Conservation (phyloP, 2,329 filamentous ascomycete genomes). For the Aspergillus piperis region DNA sequence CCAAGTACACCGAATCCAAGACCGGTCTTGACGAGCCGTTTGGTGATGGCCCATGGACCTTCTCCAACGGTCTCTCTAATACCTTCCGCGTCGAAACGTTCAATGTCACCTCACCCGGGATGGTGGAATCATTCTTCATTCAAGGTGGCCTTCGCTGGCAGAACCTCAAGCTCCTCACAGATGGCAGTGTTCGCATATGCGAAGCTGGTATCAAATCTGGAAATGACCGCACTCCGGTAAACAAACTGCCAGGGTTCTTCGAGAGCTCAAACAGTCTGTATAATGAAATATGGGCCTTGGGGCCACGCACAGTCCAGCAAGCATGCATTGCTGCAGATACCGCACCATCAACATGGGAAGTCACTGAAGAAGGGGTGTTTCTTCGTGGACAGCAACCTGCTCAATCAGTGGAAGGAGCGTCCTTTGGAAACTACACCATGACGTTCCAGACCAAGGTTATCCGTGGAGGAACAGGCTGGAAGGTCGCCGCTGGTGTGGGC, state of each 20-base stretch:
- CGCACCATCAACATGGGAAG: conserved; percentile 19
- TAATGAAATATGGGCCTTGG: conserved; percentile 22
- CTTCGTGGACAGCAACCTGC: conserved; percentile 18
- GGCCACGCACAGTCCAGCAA: conserved; percentile 17
- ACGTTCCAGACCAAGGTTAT: conserved; percentile 18
- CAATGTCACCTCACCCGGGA: conserved; percentile 17
- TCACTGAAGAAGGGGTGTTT: conserved; percentile 12
- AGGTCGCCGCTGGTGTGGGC: conserved; percentile 14
- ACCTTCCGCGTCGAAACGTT: conserved; percentile 21
- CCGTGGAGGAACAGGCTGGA: conserved; percentile 19
- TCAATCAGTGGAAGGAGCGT: conserved; percentile 12
- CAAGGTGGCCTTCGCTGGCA: conserved; percentile 24
- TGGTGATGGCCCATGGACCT: conserved; percentile 20
- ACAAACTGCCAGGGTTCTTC: conserved; percentile 12
- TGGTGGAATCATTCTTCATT: conserved; percentile 16
- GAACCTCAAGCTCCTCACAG: not conserved
- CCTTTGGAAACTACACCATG: conserved; percentile 18
- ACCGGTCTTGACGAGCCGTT: conserved; percentile 15
- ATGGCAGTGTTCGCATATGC: conserved; percentile 8
- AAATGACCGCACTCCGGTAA: conserved; percentile 6
- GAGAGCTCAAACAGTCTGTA: conserved; percentile 16
- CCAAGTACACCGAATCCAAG: conserved; percentile 20
- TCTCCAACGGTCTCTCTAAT: conserved; percentile 18
- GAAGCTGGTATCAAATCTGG: not conserved
- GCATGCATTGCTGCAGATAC: conserved; percentile 16